Conservation (phyloP, 768 basidiomycete genomes). For the Gyrodon lividus region DNA sequence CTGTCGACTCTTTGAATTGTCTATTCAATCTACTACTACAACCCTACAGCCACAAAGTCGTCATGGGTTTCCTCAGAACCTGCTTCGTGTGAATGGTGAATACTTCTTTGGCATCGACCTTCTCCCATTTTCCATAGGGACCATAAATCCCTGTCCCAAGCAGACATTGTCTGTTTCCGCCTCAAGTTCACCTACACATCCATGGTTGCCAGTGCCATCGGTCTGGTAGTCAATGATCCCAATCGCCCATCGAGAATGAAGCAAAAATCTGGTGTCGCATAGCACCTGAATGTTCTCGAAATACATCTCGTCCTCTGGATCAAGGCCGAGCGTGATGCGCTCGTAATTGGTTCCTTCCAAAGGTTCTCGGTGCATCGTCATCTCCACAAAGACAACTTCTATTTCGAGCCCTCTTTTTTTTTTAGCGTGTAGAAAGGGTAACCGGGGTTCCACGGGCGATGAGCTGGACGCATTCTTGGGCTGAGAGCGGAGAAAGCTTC, state of each 20-base stretch:
- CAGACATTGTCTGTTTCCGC: constrained; percentile 16
- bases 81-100: constrained; percentile 19
- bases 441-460: constrained; percentile 15
- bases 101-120: constrained; percentile 16
- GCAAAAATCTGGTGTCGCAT: constrained; percentile 20
- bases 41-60: constrained; percentile 20
- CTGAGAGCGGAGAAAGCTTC: not conserved
- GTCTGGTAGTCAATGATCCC: constrained; percentile 25
- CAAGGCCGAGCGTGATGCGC: constrained; percentile 13
- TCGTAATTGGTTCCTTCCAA: constrained; percentile 11
- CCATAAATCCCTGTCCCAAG: constrained; percentile 22
- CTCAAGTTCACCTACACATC: constrained; percentile 13
- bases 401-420: constrained; percentile 25
- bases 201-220: constrained; percentile 13
- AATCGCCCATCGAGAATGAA: constrained; percentile 23
- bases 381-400: constrained; percentile 21
- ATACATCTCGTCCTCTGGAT: constrained; percentile 10
- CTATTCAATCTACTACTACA: not conserved
- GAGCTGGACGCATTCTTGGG: not conserved
- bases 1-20: no score
- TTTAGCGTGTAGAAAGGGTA: constrained; percentile 22
- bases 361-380: constrained; percentile 20
- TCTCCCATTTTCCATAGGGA: constrained; percentile 20
- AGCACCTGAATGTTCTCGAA: constrained; percentile 14
- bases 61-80: constrained; percentile 8